phyloP scores from a whole-genome alignment of 192 early-diverging fungal species.

The Mortierella antarctica region DNA sequence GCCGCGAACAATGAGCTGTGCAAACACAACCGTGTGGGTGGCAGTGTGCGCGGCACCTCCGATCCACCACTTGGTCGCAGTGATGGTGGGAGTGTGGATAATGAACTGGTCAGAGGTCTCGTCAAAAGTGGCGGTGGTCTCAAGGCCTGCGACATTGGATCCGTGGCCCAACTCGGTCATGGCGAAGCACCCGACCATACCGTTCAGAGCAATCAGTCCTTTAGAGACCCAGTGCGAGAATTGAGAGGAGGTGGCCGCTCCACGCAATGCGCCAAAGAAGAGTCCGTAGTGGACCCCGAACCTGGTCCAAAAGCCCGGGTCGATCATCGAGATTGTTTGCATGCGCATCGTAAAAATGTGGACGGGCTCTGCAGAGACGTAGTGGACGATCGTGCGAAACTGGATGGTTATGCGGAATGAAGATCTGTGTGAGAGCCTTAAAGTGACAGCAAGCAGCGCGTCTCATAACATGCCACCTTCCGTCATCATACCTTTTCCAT shows the following conservation, averaged over 20 bases:
- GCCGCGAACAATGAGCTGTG: conserved; percentile 83
- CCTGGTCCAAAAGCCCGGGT: conserved; percentile 89
- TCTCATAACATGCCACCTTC: background rate
- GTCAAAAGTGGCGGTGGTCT: conserved; percentile 91
- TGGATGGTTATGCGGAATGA: conserved; percentile 3
- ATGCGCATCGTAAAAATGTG: conserved; percentile 75
- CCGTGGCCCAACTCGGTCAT: conserved; percentile 88
- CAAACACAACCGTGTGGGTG: conserved; percentile 83
- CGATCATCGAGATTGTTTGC: conserved; percentile 80
- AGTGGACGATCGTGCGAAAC: conserved; percentile 72
- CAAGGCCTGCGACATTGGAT: conserved; percentile 87
- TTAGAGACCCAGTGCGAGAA: conserved; percentile 84
- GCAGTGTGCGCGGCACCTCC: conserved; percentile 90
- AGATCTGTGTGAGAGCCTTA: background rate
- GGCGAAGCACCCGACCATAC: conserved; percentile 88
- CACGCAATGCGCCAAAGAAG: conserved; percentile 86
- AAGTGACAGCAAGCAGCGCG: background rate
- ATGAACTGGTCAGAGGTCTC: conserved; percentile 78
- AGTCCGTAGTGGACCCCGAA: conserved; percentile 91
- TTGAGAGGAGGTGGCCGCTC: conserved; percentile 85
- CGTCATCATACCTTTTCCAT: conserved; percentile 77
- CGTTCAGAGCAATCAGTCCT: conserved; percentile 81
- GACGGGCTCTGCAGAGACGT: conserved; percentile 73
- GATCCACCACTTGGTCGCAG: conserved; percentile 96
- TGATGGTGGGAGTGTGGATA: conserved; percentile 78